A percentile compares a stretch with the other conserved stretches of the same genome.
phyloP scores from a whole-genome alignment of 768 basidiomycete species.

The Xerocomellus intermedius region DNA sequence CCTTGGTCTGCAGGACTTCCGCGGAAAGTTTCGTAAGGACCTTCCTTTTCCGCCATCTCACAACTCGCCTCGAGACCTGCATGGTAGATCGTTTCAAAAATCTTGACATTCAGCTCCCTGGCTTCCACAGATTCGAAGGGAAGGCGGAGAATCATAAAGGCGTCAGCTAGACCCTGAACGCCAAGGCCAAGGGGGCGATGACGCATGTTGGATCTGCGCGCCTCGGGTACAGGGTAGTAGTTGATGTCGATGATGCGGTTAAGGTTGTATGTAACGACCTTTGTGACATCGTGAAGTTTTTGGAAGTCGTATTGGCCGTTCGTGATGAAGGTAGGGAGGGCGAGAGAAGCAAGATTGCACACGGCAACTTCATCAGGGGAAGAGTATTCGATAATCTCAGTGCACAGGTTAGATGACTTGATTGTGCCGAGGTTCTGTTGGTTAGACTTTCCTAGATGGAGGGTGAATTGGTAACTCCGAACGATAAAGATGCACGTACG shows the following conservation, averaged over 20 bases:
- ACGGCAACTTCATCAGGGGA: constrained; percentile 97
- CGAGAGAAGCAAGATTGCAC: constrained; percentile 97
- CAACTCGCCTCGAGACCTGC: constrained; percentile 87
- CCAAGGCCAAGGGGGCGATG: constrained; percentile 97
- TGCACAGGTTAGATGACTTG: constrained; percentile 99
- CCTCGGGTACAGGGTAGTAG: constrained; percentile 93
- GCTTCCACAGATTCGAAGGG: constrained; percentile 92
- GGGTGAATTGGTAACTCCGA: not conserved
- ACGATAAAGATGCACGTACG: constrained; percentile 44
- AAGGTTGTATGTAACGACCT: constrained; percentile 90
- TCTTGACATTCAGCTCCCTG: constrained; percentile 85
- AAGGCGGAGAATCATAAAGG: constrained; percentile 96
- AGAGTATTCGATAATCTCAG: constrained; percentile 98
- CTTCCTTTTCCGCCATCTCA: constrained; percentile 78
- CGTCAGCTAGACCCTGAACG: constrained; percentile 96
- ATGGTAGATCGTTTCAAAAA: constrained; percentile 99
- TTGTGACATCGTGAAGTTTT: constrained; percentile 90
- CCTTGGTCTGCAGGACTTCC: constrained; percentile 91
- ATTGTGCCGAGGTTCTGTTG: constrained; percentile 98
- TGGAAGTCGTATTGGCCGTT: constrained; percentile 89
- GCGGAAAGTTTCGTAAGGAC: constrained; percentile 84
- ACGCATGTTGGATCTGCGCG: constrained; percentile 91
- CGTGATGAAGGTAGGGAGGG: constrained; percentile 87
- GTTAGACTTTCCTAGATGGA: constrained; percentile 84
- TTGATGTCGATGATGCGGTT: constrained; percentile 94